These are phyloP conservation scores for Neurospora intermedia DNA, from an alignment of 495 filamentous ascomycete genomes.

Conservation along the genomic window DNA sequence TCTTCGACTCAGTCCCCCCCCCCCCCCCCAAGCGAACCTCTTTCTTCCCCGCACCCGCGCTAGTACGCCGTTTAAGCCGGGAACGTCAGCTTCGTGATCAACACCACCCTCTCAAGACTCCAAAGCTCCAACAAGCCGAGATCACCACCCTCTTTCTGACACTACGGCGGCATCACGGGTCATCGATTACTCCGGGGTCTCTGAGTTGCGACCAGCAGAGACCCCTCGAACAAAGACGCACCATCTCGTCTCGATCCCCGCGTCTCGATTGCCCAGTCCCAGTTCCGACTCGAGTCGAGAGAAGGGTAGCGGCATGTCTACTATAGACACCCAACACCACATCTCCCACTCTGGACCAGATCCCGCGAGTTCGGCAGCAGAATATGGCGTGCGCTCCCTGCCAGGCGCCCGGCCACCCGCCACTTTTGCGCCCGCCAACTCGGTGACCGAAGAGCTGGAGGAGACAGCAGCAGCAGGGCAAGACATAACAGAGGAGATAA, in stretches of 20 bases:
- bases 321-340: conserved; percentile 24
- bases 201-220: conserved; percentile 5
- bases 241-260: conserved; percentile 12
- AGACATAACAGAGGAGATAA: neutral
- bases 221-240: conserved; percentile 1
- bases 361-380: conserved; percentile 19
- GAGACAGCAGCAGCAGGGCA: conserved; percentile 1
- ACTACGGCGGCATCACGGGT: neutral
- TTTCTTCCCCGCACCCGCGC: neutral
- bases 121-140: neutral
- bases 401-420: conserved; percentile 1
- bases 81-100: neutral
- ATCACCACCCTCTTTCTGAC: neutral
- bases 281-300: conserved; percentile 8
- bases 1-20: neutral
- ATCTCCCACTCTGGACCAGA: conserved; percentile 25
- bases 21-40: neutral
- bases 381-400: conserved; percentile 29
- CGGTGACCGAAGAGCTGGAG: neutral
- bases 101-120: neutral
- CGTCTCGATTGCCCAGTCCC: neutral
- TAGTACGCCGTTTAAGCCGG: neutral
- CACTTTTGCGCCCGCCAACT: neutral
- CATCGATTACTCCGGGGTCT: conserved; percentile 3
- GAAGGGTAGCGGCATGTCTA: conserved; percentile 33